Percentiles rank a stretch among this genome's conserved stretches.
These are phyloP conservation scores for Debaryomycetaceae sp. DNA, from an alignment of 1,139 yeast genomes.

Conservation along the genomic window DNA sequence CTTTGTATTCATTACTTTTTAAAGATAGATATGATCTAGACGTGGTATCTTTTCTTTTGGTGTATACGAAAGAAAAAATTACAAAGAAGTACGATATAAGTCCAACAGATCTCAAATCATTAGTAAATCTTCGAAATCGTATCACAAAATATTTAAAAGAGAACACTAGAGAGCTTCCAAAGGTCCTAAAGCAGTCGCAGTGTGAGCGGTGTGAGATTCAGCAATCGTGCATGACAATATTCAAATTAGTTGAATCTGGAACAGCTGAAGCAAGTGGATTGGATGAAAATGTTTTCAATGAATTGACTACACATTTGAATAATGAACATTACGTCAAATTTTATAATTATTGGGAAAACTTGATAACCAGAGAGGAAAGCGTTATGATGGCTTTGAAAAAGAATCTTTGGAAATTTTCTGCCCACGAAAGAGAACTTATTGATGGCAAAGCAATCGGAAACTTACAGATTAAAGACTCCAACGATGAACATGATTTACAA, in stretches of 20 bases:
- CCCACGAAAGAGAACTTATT: conserved; percentile 55
- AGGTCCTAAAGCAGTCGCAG: conserved; percentile 47
- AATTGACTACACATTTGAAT: conserved; percentile 50
- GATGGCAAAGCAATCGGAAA: conserved; percentile 60
- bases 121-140: conserved; percentile 67
- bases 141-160: conserved; percentile 59
- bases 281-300: conserved; percentile 40
- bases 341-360: conserved; percentile 67
- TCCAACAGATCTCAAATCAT: conserved; percentile 54
- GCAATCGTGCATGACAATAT: conserved; percentile 66
- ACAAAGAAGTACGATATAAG: conserved; percentile 57
- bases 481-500: conserved; percentile 19
- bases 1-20: conserved; percentile 76
- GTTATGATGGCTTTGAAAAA: conserved; percentile 50
- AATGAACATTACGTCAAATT: conserved; percentile 45
- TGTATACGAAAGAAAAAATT: conserved; percentile 64
- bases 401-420: conserved; percentile 67
- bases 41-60: conserved; percentile 62
- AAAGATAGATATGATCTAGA: conserved; percentile 76
- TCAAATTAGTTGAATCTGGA: conserved; percentile 60
- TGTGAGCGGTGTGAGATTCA: conserved; percentile 71
- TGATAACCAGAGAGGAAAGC: conserved; percentile 75
- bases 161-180: conserved; percentile 55
- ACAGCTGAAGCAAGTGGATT: conserved; percentile 48
- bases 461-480: conserved; percentile 34